A percentile compares a stretch with the other conserved stretches of the same genome.
Conservation (phyloP, 768 basidiomycete genomes). For the Trametes gibbosa region DNA sequence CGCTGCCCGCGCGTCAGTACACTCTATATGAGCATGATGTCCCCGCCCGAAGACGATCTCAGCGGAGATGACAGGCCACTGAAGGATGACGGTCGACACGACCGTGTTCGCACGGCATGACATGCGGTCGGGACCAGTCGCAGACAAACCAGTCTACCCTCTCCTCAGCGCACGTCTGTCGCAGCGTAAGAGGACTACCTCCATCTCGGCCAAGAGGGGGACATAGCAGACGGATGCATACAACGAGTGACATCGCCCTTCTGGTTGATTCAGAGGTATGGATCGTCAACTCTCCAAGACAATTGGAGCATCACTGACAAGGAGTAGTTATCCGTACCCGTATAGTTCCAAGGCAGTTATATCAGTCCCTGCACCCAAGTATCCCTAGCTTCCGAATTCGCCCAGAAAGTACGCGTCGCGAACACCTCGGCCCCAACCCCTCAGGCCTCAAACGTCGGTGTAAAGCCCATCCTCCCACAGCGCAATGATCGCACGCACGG, state of each 20-base stretch:
- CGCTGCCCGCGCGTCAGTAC: not conserved
- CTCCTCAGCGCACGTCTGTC: not conserved
- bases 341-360: too few relatives aligned
- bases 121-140: not conserved
- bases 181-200: not conserved
- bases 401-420: too few relatives aligned
- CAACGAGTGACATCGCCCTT: conserved; percentile 1
- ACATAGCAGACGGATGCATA: conserved; percentile 1
- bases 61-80: conserved; percentile 3
- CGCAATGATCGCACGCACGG: too few relatives aligned
- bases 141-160: not conserved
- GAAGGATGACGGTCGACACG: not conserved
- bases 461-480: too few relatives aligned
- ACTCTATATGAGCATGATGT: conserved; percentile 13
- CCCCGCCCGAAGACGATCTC: conserved; percentile 10
- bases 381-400: too few relatives aligned
- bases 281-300: too few relatives aligned
- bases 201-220: not conserved
- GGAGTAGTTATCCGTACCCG: too few relatives aligned
- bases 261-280: not conserved
- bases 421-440: too few relatives aligned
- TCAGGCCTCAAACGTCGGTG: too few relatives aligned
- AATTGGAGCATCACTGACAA: too few relatives aligned
- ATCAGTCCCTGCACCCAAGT: too few relatives aligned
- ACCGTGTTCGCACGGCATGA: not conserved